Evolutionary conservation across 2,329 filamentous ascomycete genomes (phyloP), one percentile per base, ranked within the genome.

Genomic region (Westerdykella aurantiaca): DNA sequence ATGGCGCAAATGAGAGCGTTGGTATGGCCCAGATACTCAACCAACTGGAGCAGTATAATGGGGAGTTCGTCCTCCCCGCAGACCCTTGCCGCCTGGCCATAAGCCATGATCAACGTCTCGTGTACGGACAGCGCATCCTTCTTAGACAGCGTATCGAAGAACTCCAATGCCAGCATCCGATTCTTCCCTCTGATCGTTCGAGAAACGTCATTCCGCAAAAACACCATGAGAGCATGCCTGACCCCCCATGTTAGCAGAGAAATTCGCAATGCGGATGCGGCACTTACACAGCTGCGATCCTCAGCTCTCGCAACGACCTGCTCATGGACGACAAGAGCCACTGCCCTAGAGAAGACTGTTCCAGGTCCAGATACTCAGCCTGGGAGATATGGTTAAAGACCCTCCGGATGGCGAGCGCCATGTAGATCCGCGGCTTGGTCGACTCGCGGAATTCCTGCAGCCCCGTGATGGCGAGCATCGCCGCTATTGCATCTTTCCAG

Each of bases 21-120:
- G 34, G 79, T 74, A 68, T 93, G 85, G 6, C 91, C 91, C 7
- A 97, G 74, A 60, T 93, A 95, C 45, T 95, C 86, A 7, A 96
- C 75, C 6, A 97, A 76, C 52, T 86, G 83, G 44, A 95, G 77
- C 23, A 98, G 72, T 17, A 93, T 85, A 41, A 96, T 79, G 55
- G 93, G 93, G 43, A 95, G 78, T 61, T 95, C 88, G 50, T 91
- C 82, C 49, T 93, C 87, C 13, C 81, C 78, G 37, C 86, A 84
- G 9, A 84, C 76, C 45, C 81, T 83, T 48, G 88, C 91, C 39
- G 95, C 75, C 59, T 88, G 84, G n/a, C 86, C 85, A 79, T 91
- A 89, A 12, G 87, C 85, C 68, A 93, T 73, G 45, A 97, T 84
- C 51, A 87, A 83, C 14, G 88, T 90, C 66, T 97, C 91, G 40